These are phyloP conservation scores for Protomyces macrosporus DNA, from an alignment of 1,139 yeast genomes.

Conservation along the genomic window DNA sequence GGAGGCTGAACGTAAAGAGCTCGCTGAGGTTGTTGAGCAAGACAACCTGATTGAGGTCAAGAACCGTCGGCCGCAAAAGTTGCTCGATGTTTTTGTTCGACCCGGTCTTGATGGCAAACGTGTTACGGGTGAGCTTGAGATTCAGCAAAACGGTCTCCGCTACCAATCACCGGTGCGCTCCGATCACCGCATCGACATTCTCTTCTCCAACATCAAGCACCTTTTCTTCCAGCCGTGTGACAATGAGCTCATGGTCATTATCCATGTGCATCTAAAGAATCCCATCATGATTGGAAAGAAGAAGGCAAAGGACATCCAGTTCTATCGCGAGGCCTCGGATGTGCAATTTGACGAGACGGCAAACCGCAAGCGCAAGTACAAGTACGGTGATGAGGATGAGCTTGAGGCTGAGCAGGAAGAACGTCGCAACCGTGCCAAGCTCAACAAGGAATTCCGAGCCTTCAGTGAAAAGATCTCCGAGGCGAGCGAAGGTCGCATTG, in stretches of 20 bases:
- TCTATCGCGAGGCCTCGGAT: constrained; percentile 94
- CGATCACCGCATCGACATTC: constrained; percentile 81
- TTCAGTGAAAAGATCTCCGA: constrained; percentile 90
- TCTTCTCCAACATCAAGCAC: constrained; percentile 87
- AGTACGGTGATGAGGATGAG: constrained; percentile 98
- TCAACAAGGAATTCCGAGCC: constrained; percentile 84
- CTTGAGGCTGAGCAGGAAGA: constrained; percentile 98
- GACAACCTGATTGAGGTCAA: constrained; percentile 78
- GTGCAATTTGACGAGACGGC: constrained; percentile 97
- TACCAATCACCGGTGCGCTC: constrained; percentile 74
- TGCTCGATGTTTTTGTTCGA: constrained; percentile 84
- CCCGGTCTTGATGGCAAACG: constrained; percentile 97
- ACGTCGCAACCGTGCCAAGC: constrained; percentile 79
- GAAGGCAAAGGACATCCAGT: constrained; percentile 91
- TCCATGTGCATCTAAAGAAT: constrained; percentile 85
- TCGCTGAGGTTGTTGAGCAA: constrained; percentile 93
- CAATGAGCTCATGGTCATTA: constrained; percentile 85
- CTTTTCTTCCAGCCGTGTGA: constrained; percentile 93
- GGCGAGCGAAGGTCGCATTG: constrained; percentile 56
- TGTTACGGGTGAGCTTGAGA: constrained; percentile 82
- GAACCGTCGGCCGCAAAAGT: constrained; percentile 70
- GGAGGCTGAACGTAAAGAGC: constrained; percentile 82
- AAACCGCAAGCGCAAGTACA: constrained; percentile 77
- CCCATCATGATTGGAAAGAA: constrained; percentile 95
- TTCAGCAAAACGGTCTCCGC: constrained; percentile 93